phyloP scores from a whole-genome alignment of 1,284 basidiomycete genomes.

The Trichosporon sp. region DNA sequence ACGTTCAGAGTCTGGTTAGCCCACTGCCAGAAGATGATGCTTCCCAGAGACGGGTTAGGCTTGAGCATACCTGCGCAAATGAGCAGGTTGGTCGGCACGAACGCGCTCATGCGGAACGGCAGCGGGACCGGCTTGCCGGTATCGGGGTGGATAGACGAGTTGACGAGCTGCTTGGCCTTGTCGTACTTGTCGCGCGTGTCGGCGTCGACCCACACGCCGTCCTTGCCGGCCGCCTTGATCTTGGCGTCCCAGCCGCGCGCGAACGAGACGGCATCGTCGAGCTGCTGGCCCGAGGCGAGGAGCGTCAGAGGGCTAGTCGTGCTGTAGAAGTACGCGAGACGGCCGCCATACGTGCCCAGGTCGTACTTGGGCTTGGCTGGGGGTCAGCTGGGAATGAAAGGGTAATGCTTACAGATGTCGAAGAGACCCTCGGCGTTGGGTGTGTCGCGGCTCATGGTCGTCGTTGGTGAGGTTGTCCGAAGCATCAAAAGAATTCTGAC shows the following conservation, averaged over 20 bases:
- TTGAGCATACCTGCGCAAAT: constrained; percentile 57
- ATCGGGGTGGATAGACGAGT: constrained; percentile 60
- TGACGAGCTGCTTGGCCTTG: constrained; percentile 58
- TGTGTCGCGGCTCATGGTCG: constrained; percentile 6
- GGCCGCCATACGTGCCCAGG: constrained; percentile 55
- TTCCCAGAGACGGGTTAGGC: constrained; percentile 55
- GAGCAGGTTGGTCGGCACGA: constrained; percentile 62
- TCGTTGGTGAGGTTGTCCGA: not conserved
- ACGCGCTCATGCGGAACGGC: constrained; percentile 61
- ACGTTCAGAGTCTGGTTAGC: constrained; percentile 61
- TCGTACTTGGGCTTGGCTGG: constrained; percentile 49
- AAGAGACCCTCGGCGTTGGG: constrained; percentile 33
- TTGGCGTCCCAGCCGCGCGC: constrained; percentile 34
- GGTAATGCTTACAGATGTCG: constrained; percentile 40
- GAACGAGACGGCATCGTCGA: constrained; percentile 53
- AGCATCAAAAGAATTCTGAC: not conserved
- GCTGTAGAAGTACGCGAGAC: constrained; percentile 60
- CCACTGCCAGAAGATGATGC: constrained; percentile 62
- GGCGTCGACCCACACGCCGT: constrained; percentile 50
- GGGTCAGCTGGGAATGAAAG: not conserved
- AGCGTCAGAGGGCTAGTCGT: constrained; percentile 62
- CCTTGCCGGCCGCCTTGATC: constrained; percentile 50
- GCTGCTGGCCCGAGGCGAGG: constrained; percentile 55
- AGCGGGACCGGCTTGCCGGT: constrained; percentile 59
- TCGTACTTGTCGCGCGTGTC: constrained; percentile 52